Evolutionary conservation across 1,284 basidiomycete genomes (phyloP).

Genomic region (Coniferiporia weirii): DNA sequence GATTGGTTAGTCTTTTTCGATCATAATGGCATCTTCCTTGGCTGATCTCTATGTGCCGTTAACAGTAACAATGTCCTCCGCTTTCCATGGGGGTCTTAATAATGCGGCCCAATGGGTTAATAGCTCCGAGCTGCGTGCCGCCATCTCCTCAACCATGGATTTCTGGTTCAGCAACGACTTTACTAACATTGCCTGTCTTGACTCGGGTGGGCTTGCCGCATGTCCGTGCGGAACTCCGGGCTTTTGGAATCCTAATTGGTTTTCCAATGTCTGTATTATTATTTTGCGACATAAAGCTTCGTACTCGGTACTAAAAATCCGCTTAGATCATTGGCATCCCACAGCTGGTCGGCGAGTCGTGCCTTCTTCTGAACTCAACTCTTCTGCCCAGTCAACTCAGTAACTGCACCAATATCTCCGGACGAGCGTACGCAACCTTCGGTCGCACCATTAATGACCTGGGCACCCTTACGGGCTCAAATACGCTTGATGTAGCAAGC

Average conservation of each 20-base stretch:
- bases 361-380: slow-evolving; percentile 46
- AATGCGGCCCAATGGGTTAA: slow-evolving; percentile 37
- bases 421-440: slow-evolving; percentile 48
- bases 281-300: neutral
- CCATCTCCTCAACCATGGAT: slow-evolving; percentile 48
- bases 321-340: slow-evolving; percentile 56
- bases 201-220: slow-evolving; percentile 40
- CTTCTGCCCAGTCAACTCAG: slow-evolving; percentile 38
- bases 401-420: slow-evolving; percentile 47
- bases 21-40: neutral
- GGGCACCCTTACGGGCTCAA: slow-evolving; percentile 53
- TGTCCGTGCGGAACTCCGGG: slow-evolving; percentile 56
- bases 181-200: slow-evolving; percentile 45
- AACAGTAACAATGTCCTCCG: slow-evolving; percentile 46
- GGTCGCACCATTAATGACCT: slow-evolving; percentile 39
- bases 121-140: slow-evolving; percentile 32
- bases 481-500: slow-evolving; percentile 52
- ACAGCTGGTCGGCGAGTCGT: slow-evolving; percentile 47
- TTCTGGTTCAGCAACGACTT: slow-evolving; percentile 65
- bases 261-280: slow-evolving; percentile 42
- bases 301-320: neutral
- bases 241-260: slow-evolving; percentile 69
- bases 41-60: neutral
- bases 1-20: slow-evolving; percentile 38
- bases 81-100: slow-evolving; percentile 48